Percentiles rank a stretch among this genome's conserved stretches.
These are phyloP conservation scores for Skeletonema costatum DNA, from an alignment of 108 stramenopile species.

Conservation along the genomic window DNA sequence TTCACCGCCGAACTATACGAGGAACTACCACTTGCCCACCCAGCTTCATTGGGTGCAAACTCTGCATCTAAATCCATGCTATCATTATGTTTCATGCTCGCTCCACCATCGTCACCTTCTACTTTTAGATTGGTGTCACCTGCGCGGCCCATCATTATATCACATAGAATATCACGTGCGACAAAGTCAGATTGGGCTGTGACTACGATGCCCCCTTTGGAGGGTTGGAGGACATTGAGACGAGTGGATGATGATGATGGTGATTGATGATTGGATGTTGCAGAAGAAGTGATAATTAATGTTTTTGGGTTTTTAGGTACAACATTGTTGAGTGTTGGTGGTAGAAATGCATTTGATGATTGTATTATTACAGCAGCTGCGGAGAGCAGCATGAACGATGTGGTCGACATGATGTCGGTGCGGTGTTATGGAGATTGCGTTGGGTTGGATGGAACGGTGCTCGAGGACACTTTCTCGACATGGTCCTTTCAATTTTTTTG, in stretches of 20 bases:
- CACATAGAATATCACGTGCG: conserved; percentile 21
- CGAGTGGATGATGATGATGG: background rate
- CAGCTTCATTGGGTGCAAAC: conserved; percentile 5
- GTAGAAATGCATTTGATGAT: no score
- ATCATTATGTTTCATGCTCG: background rate
- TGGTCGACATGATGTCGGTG: no score
- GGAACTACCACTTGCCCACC: background rate
- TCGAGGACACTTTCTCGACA: no score
- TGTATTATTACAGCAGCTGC: no score
- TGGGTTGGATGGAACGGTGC: no score
- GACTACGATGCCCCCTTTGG: conserved; percentile 27
- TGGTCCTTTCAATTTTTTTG: no score
- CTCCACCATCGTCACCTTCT: background rate
- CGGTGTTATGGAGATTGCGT: no score
- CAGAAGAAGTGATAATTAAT: background rate
- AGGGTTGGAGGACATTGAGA: conserved; percentile 6
- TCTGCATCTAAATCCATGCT: background rate
- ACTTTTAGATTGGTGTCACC: background rate
- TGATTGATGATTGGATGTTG: background rate
- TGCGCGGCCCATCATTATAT: conserved; percentile 24
- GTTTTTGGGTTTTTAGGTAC: no score
- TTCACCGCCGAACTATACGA: background rate
- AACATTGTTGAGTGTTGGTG: no score
- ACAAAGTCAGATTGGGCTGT: conserved; percentile 18
- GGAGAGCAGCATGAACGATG: no score